Conservation (phyloP, 345 rosid genomes). For the Acer saccharum region DNA sequence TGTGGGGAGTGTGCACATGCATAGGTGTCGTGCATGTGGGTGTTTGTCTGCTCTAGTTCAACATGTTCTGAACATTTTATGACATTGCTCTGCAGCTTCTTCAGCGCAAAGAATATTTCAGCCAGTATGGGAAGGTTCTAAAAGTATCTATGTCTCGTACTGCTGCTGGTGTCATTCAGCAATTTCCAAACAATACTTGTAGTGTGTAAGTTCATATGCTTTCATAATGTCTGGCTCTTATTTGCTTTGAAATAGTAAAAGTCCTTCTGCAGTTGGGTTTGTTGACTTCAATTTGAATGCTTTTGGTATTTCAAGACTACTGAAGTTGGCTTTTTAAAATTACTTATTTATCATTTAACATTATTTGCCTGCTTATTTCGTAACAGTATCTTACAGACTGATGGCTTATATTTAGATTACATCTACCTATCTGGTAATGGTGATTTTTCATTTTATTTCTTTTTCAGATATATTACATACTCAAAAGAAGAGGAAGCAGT, state of each 20-base stretch:
- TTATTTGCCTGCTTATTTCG: background rate
- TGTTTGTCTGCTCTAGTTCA: background rate
- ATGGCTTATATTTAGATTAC: background rate
- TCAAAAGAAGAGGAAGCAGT: constrained; percentile 86
- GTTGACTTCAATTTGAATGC: background rate
- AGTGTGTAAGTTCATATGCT: constrained; percentile 66
- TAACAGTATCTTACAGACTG: background rate
- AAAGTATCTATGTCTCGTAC: constrained; percentile 96
- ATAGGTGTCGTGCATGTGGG: background rate
- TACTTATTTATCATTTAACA: background rate
- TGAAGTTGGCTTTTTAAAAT: background rate
- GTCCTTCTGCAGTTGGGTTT: background rate
- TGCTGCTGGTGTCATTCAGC: constrained; percentile 82
- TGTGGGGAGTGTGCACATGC: background rate
- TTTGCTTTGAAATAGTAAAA: background rate
- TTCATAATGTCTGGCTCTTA: background rate
- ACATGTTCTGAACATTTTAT: background rate
- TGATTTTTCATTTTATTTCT: background rate
- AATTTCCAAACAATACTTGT: constrained; percentile 86
- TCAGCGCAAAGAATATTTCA: constrained; percentile 74
- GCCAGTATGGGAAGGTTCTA: constrained; percentile 88
- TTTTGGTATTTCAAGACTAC: background rate
- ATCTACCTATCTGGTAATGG: background rate
- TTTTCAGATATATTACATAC: constrained; percentile 74
- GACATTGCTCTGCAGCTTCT: constrained; percentile 59